Base-by-base conservation (phyloP, 2,329 filamentous ascomycete genomes). In the Colletotrichum spinosum region DNA sequence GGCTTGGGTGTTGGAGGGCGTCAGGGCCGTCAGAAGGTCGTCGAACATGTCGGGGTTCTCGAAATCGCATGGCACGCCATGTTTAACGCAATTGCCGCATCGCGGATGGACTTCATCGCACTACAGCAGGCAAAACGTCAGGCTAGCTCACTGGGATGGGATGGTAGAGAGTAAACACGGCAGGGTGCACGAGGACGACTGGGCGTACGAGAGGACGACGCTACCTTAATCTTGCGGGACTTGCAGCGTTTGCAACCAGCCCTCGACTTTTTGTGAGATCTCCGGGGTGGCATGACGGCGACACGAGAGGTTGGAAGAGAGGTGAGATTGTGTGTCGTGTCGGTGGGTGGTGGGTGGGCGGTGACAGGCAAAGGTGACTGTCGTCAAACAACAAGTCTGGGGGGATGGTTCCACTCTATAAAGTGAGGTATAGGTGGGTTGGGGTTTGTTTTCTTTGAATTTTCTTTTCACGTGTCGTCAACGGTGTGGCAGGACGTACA, bases 201-300 rank as follows among this genome's bases (percentile, higher is more conserved):
- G 9, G 39, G 49, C 5, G 39, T 46, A 9, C 11, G 2, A 34
- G 13, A 12, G 52, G 50, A 34, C 49, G 44, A 45, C 38, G 39
- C 53, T 77, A 89, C 88, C 86, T 92, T 92, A 73, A 92, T 90
- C 76, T 91, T 91, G 67, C 89, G 82, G 60, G 82, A 80, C 78
- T 91, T 92, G 77, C 89, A 92, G 64, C 86, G 80, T 67, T 84
- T 82, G 71, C 89, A 92, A 50, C 89, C 89, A 55, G 88, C 85
- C 69, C 89, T 84, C 61, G 88, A 90, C 79, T 91, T 92, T 74
- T 90, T 91, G 76, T 92, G 89, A 46, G 88, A 89, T 74, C 88
- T 83, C 72, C 88, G 81, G 37, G 88, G 88, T 67, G 88, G 86
- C 88, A 90, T 90, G 51, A 67, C 75, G 68, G 12, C 17, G 37